Conservation (phyloP, 2,329 filamentous ascomycete species). For the Lachnellula occidentalis region DNA sequence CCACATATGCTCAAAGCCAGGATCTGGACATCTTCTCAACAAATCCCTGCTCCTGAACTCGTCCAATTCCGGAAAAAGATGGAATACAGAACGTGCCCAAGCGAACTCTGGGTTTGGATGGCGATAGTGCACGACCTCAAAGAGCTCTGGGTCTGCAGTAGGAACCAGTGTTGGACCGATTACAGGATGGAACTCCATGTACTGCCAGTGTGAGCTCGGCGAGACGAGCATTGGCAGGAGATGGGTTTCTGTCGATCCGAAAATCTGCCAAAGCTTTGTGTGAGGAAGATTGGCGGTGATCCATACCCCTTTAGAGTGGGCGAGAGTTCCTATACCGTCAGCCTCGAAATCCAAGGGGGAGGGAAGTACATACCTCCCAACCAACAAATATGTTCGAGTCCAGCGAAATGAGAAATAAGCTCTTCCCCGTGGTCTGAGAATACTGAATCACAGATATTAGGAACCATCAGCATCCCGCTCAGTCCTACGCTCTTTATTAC, state of each 20-base stretch:
- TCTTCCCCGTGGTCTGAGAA: constrained; percentile 14
- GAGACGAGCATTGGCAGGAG: constrained; percentile 18
- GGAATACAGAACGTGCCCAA: constrained; percentile 32
- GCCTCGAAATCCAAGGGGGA: not conserved
- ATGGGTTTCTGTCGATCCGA: constrained; percentile 32
- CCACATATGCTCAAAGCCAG: constrained; percentile 28
- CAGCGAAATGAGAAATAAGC: constrained; percentile 3
- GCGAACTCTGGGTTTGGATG: constrained; percentile 26
- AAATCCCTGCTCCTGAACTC: constrained; percentile 43
- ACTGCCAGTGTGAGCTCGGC: constrained; percentile 30
- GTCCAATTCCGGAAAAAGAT: constrained; percentile 35
- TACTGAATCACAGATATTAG: constrained; percentile 12
- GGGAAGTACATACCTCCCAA: constrained; percentile 16
- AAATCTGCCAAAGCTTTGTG: constrained; percentile 19
- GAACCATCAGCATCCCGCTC: constrained; percentile 15
- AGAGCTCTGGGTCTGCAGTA: constrained; percentile 24
- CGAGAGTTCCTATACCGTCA: constrained; percentile 23
- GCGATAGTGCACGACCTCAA: constrained; percentile 32
- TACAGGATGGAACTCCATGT: constrained; percentile 28
- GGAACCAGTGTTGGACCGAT: constrained; percentile 19
- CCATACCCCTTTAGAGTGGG: constrained; percentile 28
- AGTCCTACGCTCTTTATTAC: constrained; percentile 21
- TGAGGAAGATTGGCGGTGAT: constrained; percentile 23
- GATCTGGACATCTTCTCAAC: constrained; percentile 11
- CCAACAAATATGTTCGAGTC: constrained; percentile 17